Evolutionary conservation across 768 basidiomycete species (phyloP).

Genomic region (Phylloporus rhodoxanthus): DNA sequence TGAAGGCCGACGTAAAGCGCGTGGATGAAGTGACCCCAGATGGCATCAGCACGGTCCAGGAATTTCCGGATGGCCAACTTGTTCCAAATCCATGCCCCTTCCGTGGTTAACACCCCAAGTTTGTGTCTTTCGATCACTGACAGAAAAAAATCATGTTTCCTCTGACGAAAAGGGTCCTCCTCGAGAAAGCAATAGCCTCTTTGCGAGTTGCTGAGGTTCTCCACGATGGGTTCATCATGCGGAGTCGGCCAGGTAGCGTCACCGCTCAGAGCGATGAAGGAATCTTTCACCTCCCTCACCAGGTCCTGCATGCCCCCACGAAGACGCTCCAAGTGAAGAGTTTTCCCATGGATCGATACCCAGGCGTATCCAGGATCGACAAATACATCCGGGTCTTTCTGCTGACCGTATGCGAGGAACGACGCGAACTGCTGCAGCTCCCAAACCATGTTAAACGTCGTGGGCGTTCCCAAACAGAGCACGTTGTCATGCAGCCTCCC

Average conservation of each 20-base stretch:
- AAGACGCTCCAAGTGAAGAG: background rate
- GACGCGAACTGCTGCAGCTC: conserved; percentile 8
- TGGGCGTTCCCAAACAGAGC: background rate
- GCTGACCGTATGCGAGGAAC: background rate
- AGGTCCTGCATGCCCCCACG: background rate
- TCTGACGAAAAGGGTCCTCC: background rate
- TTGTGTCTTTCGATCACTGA: background rate
- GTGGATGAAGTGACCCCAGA: conserved; percentile 1
- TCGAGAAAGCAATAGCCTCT: conserved; percentile 4
- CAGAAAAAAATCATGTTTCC: background rate
- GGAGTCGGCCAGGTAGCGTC: background rate
- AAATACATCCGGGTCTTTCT: conserved; percentile 2
- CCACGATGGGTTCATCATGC: accelerated
- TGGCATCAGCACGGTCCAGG: background rate
- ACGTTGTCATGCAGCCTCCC: background rate
- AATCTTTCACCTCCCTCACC: background rate
- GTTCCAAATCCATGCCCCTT: background rate
- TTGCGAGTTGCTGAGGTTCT: background rate
- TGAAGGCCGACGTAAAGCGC: background rate
- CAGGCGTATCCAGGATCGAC: background rate
- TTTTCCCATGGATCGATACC: conserved; percentile 1
- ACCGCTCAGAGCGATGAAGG: background rate
- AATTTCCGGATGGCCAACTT: background rate
- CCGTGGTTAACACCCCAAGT: background rate
- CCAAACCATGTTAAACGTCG: conserved; percentile 6